Evolutionary conservation across 2,329 filamentous ascomycete species (phyloP), one percentile per base, ranked within the genome.

Genomic region (Diplodia corticola): DNA sequence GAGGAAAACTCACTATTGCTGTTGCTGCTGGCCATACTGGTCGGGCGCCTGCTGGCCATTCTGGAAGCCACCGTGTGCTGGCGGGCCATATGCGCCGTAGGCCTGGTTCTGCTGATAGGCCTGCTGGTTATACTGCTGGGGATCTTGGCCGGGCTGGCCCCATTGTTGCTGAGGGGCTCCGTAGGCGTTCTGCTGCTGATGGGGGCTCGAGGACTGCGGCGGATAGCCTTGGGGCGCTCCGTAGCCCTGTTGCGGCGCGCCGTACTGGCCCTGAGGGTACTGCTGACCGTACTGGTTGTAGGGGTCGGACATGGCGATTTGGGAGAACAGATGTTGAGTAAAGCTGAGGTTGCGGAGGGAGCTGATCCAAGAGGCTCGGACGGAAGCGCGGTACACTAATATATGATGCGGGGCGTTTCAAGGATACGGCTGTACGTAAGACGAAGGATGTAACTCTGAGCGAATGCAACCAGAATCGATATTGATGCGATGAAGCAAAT

Each of bases 1-100:
- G 10, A 35, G 20, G 24, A 20, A 15, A n/a, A 20, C 64, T 57
- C 60, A 65, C 64, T 57, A 49, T 28, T 65, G 63, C 15, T 24
- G 37, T 35, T 22, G 24, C 5, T 35, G 54, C 55, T 66, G 64
- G 17, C 55, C 64, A 13, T 61, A 66, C n/a, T 66, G 55, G 1
- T 30, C 64, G 5, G 55, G 64, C 10, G 55, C 22, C 17, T 66
- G 64, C 66, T 80, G 78, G 65, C 81, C 80, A 69, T 80, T 81
- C 70, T 84, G 80, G 71, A 82, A 83, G n/a, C 81, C 82, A 49
- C 81, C 80, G 24, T 81, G 74, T 33, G 75, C 75, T 33, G 83
- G 82, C 17, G 83, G 80, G 40, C 81, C 81, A 68, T 82, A 84
- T 57, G 73, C 72, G 28, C 72, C 70, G 64, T 78, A 77, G 63